Base-by-base conservation (phyloP, 2,329 filamentous ascomycete species). In the Ophiostoma sp. region DNA sequence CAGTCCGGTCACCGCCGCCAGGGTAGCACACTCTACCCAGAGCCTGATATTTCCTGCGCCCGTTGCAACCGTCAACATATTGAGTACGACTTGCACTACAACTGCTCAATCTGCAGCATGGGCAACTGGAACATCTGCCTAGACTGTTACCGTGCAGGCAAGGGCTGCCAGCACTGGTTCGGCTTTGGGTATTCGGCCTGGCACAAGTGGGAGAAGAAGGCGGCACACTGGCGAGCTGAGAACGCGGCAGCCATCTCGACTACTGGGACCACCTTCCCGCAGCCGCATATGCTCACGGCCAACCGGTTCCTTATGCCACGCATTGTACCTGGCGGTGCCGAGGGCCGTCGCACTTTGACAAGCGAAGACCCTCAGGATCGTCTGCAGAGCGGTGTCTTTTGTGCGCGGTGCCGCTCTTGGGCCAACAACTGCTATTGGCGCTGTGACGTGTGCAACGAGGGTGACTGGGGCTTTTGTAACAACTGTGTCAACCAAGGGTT, bases 381-480 rank as follows among this genome's bases (percentile, higher is more conserved):
- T 31, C 82, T 96, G 0, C 90, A 96, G 81, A 90, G 88, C 70
- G 95, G 95, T 25, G 90, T 93, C 6, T 98, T 98, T 81, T 98
- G 95, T 80, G 89, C 92, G 50, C 87, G 88, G 66, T 98, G 95
- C 80, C 84, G 87, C 22, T 85, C 87, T 0, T 92, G 90, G 84
- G 88, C 93, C 0, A 95, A 97, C 78, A 88, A 91, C 70, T 96
- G 93, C 81, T 97, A 93, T 82, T 98, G 95, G 95, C 91, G 93
- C 75, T 98, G 95, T 80, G 89, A 92, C 74, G 81, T 87, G 33
- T 98, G 95, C 82, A 97, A 97, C 78, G 90, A 96, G 75, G 95
- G 94, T 5, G 95, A 97, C 79, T 98, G 95, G 95, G 95, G 95
- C 0, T 98, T 93, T 80, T 98, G 95, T 82, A 94, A 95, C 78